Base-by-base conservation (phyloP, 768 basidiomycete species). In the Tulasnella sp. region DNA sequence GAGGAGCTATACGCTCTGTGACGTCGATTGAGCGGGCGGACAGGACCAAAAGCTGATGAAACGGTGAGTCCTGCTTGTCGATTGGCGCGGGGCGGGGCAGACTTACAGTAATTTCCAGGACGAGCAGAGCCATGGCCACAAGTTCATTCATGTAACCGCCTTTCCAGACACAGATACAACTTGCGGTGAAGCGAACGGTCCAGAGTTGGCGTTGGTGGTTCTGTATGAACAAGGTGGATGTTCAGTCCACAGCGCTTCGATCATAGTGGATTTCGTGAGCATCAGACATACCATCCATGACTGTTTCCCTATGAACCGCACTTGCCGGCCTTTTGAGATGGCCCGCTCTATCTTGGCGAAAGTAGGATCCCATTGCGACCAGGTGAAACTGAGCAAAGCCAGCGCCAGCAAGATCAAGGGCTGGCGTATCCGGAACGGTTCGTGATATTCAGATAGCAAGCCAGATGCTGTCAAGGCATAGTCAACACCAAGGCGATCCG, bases 351-450 rank as follows among this genome's bases (percentile, higher is more conserved):
- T 85, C 81, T 29, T 84, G 80, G 75, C 66, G 79, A 93, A 94
- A 22, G 90, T 90, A 14, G 92, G 94, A 77, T 96, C 88, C 94
- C 94, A 96, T 1, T 84, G 87, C 0, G 88, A 87, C 89, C 94
- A 95, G 6, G 89, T 77, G 17, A 94, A 77, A 22, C 93, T 93
- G 17, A 86, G 12, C 0, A 88, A 5, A 26, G 5, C 12, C 17
- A 59, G 32, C 9, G 65, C 66, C 40, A 59, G 17, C 39, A 74
- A 32, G 5, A 36, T 16, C 59, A 35, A 83, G 80, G 22, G 90
- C 59, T 3, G 82, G 35, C 2, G 90, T 88, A 67, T 65, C 47
- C 39, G 22, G 47, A 68, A 64, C 59, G 52, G 71, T 42, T 63
- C 68, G 63, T 67, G 66, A 34, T 71, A 26, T 35, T 67, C 36